Percentiles rank a stretch among this genome's conserved stretches.
These are phyloP conservation scores for Plasmodium fragile DNA, from an alignment of 169 alveolate species.

Conservation along the genomic window DNA sequence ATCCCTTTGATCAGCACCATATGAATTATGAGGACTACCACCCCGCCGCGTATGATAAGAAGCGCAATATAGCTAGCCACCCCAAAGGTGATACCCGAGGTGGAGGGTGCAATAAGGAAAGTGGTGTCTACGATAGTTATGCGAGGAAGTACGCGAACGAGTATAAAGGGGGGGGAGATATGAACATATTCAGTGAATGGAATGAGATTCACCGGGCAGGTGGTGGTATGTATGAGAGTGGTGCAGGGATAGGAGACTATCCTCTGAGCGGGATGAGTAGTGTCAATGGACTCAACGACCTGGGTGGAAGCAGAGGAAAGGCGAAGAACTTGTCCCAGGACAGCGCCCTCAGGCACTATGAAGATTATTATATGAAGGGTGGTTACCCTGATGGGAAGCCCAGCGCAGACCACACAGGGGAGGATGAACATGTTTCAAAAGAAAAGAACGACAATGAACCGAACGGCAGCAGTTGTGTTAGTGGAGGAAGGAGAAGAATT, in stretches of 20 bases:
- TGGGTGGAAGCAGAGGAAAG: background rate
- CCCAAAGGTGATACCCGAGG: background rate
- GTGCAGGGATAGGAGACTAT: background rate
- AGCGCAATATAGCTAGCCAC: background rate
- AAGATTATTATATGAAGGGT: background rate
- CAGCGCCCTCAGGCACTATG: background rate
- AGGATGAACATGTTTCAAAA: background rate
- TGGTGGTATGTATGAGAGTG: background rate
- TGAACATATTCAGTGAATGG: background rate
- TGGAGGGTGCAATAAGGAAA: constrained; percentile 12
- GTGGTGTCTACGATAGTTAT: background rate
- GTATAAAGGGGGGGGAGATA: background rate
- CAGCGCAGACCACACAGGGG: background rate
- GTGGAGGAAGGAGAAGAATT: background rate
- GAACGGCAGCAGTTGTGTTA: background rate
- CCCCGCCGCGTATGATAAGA: background rate
- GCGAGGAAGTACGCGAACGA: background rate
- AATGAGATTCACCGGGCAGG: background rate
- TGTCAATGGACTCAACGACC: background rate
- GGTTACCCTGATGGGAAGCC: background rate
- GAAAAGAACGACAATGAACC: background rate
- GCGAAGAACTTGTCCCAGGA: background rate
- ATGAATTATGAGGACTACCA: background rate
- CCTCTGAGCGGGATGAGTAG: background rate
- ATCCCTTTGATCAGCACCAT: background rate